A percentile compares a stretch with the other conserved stretches of the same genome.
Conservation (phyloP, 257 asterid genomes). For the Salvia miltiorrhiza region DNA sequence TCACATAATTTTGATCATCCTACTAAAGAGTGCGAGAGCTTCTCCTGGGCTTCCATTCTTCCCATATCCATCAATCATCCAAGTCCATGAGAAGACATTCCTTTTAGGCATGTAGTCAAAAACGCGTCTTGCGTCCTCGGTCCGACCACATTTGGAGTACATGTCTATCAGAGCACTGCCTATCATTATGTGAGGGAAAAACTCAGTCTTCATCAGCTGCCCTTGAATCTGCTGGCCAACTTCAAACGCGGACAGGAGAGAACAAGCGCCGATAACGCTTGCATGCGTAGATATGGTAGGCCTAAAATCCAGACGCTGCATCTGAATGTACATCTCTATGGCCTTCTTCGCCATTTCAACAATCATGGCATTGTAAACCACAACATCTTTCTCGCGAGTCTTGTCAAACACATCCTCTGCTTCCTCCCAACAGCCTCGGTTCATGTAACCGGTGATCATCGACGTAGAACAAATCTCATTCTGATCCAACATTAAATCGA, state of each 20-base stretch:
- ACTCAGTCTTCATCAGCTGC: conserved; percentile 52
- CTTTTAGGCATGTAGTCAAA: conserved; percentile 63
- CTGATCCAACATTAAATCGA: conserved; percentile 65
- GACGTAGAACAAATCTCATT: conserved; percentile 80
- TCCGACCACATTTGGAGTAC: conserved; percentile 83
- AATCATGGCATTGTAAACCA: conserved; percentile 94
- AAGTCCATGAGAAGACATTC: conserved; percentile 89
- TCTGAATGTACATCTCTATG: conserved; percentile 49
- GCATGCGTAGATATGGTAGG: conserved; percentile 75
- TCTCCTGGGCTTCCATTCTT: conserved; percentile 73
- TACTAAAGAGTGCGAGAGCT: conserved; percentile 56
- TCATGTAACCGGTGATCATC: conserved; percentile 88
- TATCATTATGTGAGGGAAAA: conserved; percentile 45
- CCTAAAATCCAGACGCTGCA: conserved; percentile 53
- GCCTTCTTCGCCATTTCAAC: conserved; percentile 67
- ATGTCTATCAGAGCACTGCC: conserved; percentile 90
- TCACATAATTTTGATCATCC: conserved; percentile 65
- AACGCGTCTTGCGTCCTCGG: conserved; percentile 62
- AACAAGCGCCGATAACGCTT: conserved; percentile 88
- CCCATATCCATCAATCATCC: conserved; percentile 94
- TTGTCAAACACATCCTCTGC: conserved; percentile 69
- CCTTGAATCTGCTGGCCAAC: conserved; percentile 78
- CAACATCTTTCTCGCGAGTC: conserved; percentile 64
- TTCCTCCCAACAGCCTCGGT: conserved; percentile 43
- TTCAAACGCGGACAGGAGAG: conserved; percentile 62